Base-by-base conservation (phyloP, 2,329 filamentous ascomycete species). In the Calonectria montana region DNA sequence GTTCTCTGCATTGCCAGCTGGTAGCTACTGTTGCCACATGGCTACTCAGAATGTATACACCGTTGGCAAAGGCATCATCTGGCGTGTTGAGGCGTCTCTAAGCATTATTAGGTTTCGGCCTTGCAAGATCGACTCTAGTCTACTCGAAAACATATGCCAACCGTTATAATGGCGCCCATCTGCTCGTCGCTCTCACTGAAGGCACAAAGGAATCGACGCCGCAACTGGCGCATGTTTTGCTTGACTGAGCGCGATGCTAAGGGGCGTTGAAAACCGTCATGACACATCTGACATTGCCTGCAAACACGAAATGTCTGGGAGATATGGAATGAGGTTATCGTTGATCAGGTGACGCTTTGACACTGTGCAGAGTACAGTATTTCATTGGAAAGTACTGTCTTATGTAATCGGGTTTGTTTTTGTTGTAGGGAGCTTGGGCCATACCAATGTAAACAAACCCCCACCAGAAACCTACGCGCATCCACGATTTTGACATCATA, bases 401-500 rank as follows among this genome's bases (percentile, higher is more conserved):
- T 35, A 61, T 29, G 59, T 61, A 43, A 27, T 16, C 57, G 47
- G 45, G 55, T 67, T 62, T 48, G 39, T 70, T 74, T 73, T 79
- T 76, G 72, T 79, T 72, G 45, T 63, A 68, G 66, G 74, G 72
- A 80, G 78, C 78, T 80, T 75, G 74, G 78, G 70, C 76, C 78
- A 79, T 13, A 12, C 25, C 47, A 72, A 77, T 74, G 78, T 80
- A 80, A 80, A 80, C 78, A 80, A 80, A 80, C 65, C 78, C 78
- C 78, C 74, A 73, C 77, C 68, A 73, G 73, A 71, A 74, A 76
- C 70, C 73, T 67, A 75, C 78, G 76, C 75, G 72, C 71, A 72
- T 74, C 73, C 71, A 67, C 71, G 69, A 74, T 43, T 76, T 80
- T 80, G 78, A 80, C 78, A 80, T 80, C 78, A 80, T 80, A 79